Evolutionary conservation across 163 green algal genomes (phyloP), one percentile per base, ranked within the genome.

Genomic region (Coccomyxa subellipsoidea): DNA sequence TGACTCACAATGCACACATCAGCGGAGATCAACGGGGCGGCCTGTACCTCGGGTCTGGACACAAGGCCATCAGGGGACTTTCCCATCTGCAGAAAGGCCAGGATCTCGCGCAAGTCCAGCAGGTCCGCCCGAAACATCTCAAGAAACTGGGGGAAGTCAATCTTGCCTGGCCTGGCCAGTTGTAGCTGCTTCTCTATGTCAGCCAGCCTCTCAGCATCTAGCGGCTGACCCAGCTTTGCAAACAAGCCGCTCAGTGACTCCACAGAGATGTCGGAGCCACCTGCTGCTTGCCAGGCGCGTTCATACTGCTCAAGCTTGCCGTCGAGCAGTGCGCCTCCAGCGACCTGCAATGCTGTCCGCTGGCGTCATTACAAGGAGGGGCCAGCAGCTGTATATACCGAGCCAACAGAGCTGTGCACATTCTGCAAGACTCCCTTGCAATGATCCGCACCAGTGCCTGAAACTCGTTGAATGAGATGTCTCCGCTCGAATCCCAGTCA

Each of bases 141-240:
- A 76, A 94, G 76, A 69, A 93, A 94, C 79, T 94, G 89, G 25
- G 83, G 38, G 76, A 94, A 94, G 47, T 88, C 86, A 37, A 94
- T 87, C 31, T 80, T 54, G 37, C 88, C 72, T 29, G 66, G 27
- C 66, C 32, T 73, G 29, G 27, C 66, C 66, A 73, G 66, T 8
- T 34, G 1, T 34, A 73, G 66, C 66, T 34, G 27, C n/a, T 32
- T 34, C 66, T 73, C 66, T 73, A 73, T n/a, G 27, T 71, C 35
- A 32, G 39, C 39, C 29, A 39, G 32, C 77, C n/a, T 12, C 9
- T 54, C 40, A 54, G 40, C 77, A 32, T 40, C 84, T 53, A 88
- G 70, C 3, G 81, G 84, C 36, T 85, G 76, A 4, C 85, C 87
- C 47, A 92, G 73, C 80, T 82, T 81, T 7, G 73, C 25, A 66